Percentiles rank a stretch among this genome's conserved stretches.
phyloP scores from a whole-genome alignment of 1,284 basidiomycete species.

The Ceratobasidium sp. region DNA sequence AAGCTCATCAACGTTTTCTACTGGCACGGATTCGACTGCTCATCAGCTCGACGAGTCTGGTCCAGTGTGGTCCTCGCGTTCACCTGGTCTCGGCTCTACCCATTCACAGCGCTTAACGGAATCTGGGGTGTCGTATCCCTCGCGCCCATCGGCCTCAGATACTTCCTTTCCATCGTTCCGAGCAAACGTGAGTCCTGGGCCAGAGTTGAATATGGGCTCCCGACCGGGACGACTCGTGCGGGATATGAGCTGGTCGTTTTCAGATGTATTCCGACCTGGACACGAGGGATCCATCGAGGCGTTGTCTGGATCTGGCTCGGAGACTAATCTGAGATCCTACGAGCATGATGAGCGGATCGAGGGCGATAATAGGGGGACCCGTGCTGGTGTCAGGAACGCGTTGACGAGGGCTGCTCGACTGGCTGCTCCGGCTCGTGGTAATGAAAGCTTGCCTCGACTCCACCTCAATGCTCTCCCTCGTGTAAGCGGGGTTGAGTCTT shows the following conservation, averaged over 20 bases:
- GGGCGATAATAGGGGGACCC: background rate
- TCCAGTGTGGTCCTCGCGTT: conserved; percentile 14
- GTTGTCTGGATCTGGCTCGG: conserved; percentile 7
- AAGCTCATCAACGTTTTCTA: background rate
- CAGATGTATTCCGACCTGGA: background rate
- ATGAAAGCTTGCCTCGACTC: conserved; percentile 23
- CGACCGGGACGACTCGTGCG: conserved; percentile 24
- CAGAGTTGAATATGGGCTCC: conserved; percentile 27
- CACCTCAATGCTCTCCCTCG: conserved; percentile 38
- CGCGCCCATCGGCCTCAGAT: conserved; percentile 21
- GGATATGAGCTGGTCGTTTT: conserved; percentile 37
- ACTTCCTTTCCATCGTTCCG: conserved; percentile 33
- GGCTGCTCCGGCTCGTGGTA: background rate
- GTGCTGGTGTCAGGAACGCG: conserved; percentile 30
- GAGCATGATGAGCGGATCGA: background rate
- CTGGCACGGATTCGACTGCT: background rate
- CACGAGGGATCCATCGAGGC: background rate
- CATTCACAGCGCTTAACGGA: conserved; percentile 33
- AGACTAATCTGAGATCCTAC: conserved; percentile 1
- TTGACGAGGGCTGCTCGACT: conserved; percentile 28
- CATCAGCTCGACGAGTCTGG: background rate
- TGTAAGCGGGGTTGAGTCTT: conserved; percentile 7
- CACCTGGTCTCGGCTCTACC: conserved; percentile 21
- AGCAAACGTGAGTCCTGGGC: conserved; percentile 23
- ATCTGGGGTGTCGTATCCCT: conserved; percentile 19